A percentile compares a stretch with the other conserved stretches of the same genome.
phyloP scores from a whole-genome alignment of 75 land plant species.

The Adiantum capillusveneris region DNA sequence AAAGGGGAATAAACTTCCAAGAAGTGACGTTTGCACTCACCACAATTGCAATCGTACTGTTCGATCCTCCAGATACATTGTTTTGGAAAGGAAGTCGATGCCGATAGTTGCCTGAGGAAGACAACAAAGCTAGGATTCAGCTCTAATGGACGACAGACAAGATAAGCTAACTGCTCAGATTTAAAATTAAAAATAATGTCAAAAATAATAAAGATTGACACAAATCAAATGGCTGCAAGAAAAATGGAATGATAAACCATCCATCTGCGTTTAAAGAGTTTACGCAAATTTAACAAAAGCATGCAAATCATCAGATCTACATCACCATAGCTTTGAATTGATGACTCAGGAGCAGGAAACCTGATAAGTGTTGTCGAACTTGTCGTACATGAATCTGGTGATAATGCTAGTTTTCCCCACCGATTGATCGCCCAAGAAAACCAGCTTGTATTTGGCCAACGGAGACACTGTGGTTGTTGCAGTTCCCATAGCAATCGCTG shows the following conservation, averaged over 20 bases:
- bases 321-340: neutral
- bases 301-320: too few species aligned
- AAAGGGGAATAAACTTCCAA: too few species aligned
- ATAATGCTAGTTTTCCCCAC: slow-evolving; percentile 61
- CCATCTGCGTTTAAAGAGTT: too few species aligned
- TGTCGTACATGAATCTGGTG: slow-evolving; percentile 52
- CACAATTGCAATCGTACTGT: slow-evolving; percentile 48
- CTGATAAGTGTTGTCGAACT: slow-evolving; percentile 50
- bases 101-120: slow-evolving; percentile 38
- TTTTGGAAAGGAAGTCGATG: slow-evolving; percentile 48
- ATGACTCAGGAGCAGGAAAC: slow-evolving; percentile 3
- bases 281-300: too few species aligned
- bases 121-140: slow-evolving; percentile 1
- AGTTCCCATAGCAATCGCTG: neutral
- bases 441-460: slow-evolving; percentile 57
- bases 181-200: too few species aligned
- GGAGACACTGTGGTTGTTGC: slow-evolving; percentile 49
- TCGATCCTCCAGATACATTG: slow-evolving; percentile 52
- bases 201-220: too few species aligned
- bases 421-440: slow-evolving; percentile 55
- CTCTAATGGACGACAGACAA: neutral
- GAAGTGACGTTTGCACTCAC: slow-evolving; percentile 15
- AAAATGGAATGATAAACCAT: too few species aligned
- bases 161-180: too few species aligned
- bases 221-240: too few species aligned